Conservation (phyloP, 495 filamentous ascomycete species). For the Daldinia decipiens region DNA sequence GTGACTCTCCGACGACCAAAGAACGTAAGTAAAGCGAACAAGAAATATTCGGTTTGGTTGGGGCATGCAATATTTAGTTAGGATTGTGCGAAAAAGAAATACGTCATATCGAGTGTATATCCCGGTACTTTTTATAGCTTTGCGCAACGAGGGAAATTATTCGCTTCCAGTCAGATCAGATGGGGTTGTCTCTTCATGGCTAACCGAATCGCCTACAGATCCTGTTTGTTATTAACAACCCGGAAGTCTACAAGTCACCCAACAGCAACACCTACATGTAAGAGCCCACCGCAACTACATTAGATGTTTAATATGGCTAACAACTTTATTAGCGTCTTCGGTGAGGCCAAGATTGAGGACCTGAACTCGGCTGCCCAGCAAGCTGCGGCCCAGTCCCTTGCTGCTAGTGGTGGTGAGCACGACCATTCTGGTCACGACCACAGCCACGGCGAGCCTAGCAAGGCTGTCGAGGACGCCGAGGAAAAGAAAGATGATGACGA, state of each 20-base stretch:
- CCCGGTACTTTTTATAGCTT: background rate
- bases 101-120: background rate
- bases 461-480: conserved; percentile 73
- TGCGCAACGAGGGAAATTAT: background rate
- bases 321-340: conserved; percentile 81
- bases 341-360: conserved; percentile 99
- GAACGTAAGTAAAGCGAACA: conserved; percentile 74
- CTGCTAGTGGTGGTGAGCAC: conserved; percentile 52
- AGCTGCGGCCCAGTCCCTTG: conserved; percentile 76
- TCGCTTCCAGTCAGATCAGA: background rate
- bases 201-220: conserved; percentile 68
- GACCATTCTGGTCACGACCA: conserved; percentile 72
- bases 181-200: conserved; percentile 16
- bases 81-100: conserved; percentile 1
- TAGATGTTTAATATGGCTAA: conserved; percentile 15
- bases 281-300: conserved; percentile 48
- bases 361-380: conserved; percentile 97
- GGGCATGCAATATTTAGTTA: background rate
- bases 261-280: conserved; percentile 99
- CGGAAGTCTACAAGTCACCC: conserved; percentile 98
- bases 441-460: conserved; percentile 73
- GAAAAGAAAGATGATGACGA: conserved; percentile 86
- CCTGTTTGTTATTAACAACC: conserved; percentile 98
- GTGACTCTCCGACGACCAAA: conserved; percentile 98
- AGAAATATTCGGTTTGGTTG: background rate